Conservation (phyloP, 2,329 filamentous ascomycete genomes). For the Penicillium sp. region DNA sequence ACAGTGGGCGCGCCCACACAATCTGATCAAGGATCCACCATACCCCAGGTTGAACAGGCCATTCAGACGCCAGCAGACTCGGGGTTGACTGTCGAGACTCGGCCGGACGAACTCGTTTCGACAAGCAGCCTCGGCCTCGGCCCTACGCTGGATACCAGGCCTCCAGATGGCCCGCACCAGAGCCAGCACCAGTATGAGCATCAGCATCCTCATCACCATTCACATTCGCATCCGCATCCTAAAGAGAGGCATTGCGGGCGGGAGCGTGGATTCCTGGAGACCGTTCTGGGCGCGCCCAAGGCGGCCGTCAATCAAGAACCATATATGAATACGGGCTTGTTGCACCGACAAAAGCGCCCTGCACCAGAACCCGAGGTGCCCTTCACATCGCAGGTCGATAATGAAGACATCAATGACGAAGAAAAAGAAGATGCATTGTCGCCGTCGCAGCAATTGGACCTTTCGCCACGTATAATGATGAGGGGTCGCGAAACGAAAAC, state of each 20-base stretch:
- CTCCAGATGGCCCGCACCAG: neutral
- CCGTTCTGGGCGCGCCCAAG: slow-evolving; percentile 39
- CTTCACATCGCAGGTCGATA: slow-evolving; percentile 12
- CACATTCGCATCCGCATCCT: slow-evolving; percentile 4
- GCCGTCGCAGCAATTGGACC: slow-evolving; percentile 37
- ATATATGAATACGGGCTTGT: slow-evolving; percentile 31
- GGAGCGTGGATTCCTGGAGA: slow-evolving; percentile 39
- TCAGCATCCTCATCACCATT: slow-evolving; percentile 6
- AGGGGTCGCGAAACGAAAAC: slow-evolving; percentile 44
- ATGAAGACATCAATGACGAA: slow-evolving; percentile 16
- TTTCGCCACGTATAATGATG: slow-evolving; percentile 41
- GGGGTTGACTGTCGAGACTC: slow-evolving; percentile 32
- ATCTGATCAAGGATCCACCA: slow-evolving; percentile 28
- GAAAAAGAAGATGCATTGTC: slow-evolving; percentile 29
- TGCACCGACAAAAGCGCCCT: slow-evolving; percentile 32
- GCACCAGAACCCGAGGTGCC: slow-evolving; percentile 5
- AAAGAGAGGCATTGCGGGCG: slow-evolving; percentile 15
- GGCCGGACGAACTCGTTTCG: slow-evolving; percentile 23
- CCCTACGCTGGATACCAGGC: slow-evolving; percentile 5
- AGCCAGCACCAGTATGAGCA: neutral
- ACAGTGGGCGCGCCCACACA: slow-evolving; percentile 34
- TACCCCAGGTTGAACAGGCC: slow-evolving; percentile 27
- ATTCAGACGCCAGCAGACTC: slow-evolving; percentile 35
- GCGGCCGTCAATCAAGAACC: slow-evolving; percentile 39
- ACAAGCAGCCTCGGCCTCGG: slow-evolving; percentile 13